Percentiles rank a stretch among this genome's conserved stretches.
Evolutionary conservation across 2,329 filamentous ascomycete genomes (phyloP).

Genomic region (Domatiomyces catenatus): DNA sequence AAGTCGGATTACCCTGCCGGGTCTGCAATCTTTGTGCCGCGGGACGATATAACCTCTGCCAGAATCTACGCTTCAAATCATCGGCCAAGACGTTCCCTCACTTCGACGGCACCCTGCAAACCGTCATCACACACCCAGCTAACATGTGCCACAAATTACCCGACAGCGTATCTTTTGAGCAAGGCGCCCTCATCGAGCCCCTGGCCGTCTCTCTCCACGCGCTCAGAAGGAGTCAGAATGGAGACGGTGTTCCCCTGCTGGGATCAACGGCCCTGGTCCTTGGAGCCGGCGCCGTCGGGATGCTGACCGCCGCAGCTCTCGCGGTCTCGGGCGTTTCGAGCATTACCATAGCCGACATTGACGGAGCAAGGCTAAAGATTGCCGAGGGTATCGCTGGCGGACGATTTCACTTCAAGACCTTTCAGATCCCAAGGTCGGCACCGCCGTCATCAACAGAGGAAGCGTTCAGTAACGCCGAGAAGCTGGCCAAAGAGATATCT

Average conservation of each 20-base stretch:
- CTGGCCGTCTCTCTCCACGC: slow-evolving; percentile 47
- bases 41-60: slow-evolving; percentile 48
- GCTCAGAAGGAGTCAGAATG: slow-evolving; percentile 36
- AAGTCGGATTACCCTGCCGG: slow-evolving; percentile 78
- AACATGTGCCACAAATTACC: slow-evolving; percentile 45
- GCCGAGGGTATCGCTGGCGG: slow-evolving; percentile 28
- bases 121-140: slow-evolving; percentile 46
- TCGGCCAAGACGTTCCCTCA: slow-evolving; percentile 47
- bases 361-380: slow-evolving; percentile 40
- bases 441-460: slow-evolving; percentile 23
- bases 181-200: slow-evolving; percentile 46
- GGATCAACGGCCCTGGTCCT: slow-evolving; percentile 40
- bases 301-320: slow-evolving; percentile 43
- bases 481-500: slow-evolving; percentile 22
- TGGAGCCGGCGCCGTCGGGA: slow-evolving; percentile 46
- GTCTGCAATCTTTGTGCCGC: slow-evolving; percentile 39
- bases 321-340: slow-evolving; percentile 38
- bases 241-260: slow-evolving; percentile 17
- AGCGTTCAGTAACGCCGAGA: slow-evolving; percentile 25
- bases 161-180: slow-evolving; percentile 35
- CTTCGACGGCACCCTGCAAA: slow-evolving; percentile 49
- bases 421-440: slow-evolving; percentile 22
- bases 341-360: slow-evolving; percentile 47
- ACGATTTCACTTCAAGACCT: slow-evolving; percentile 22
- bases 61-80: slow-evolving; percentile 41